phyloP scores from a whole-genome alignment of 2,329 filamentous ascomycete genomes.

The Biscogniauxia mediterranea region DNA sequence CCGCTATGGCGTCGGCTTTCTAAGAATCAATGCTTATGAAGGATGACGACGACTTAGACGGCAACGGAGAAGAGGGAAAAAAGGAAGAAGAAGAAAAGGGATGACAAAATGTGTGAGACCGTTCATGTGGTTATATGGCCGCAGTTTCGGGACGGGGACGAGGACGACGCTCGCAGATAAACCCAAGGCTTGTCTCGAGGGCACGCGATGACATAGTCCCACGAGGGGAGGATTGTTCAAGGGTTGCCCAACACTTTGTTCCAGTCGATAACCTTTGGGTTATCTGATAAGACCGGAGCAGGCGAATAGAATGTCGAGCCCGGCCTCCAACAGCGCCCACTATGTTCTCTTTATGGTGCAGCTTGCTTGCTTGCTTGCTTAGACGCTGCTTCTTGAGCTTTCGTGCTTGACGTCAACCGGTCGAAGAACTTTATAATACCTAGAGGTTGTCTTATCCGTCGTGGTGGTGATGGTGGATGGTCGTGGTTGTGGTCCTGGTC shows the following conservation, averaged over 20 bases:
- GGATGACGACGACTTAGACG: not conserved
- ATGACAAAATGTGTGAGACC: slow-evolving; percentile 4
- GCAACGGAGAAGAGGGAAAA: not conserved
- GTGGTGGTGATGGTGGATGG: too few species aligned
- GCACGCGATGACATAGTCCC: slow-evolving; percentile 23
- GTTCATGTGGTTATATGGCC: slow-evolving; percentile 1
- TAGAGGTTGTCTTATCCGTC: too few species aligned
- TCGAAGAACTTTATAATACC: too few species aligned
- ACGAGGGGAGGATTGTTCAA: slow-evolving; percentile 9
- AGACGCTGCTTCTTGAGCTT: slow-evolving; percentile 4
- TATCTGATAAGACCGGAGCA: slow-evolving; percentile 29
- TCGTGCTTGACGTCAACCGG: slow-evolving; percentile 9
- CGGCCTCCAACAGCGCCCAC: slow-evolving; percentile 20
- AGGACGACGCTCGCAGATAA: not conserved
- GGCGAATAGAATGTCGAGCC: slow-evolving; percentile 28
- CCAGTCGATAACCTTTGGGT: slow-evolving; percentile 28
- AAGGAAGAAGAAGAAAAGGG: slow-evolving; percentile 7
- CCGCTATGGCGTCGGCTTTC: not conserved
- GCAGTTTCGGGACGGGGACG: not conserved
- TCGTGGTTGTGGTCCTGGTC: too few species aligned
- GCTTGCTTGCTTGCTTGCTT: not conserved
- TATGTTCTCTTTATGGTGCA: slow-evolving; percentile 20
- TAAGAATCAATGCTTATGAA: not conserved
- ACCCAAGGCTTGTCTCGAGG: not conserved
- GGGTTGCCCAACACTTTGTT: slow-evolving; percentile 13